Evolutionary conservation across 148 eudicot species (phyloP).

Genomic region (Chenopodium suecicum): DNA sequence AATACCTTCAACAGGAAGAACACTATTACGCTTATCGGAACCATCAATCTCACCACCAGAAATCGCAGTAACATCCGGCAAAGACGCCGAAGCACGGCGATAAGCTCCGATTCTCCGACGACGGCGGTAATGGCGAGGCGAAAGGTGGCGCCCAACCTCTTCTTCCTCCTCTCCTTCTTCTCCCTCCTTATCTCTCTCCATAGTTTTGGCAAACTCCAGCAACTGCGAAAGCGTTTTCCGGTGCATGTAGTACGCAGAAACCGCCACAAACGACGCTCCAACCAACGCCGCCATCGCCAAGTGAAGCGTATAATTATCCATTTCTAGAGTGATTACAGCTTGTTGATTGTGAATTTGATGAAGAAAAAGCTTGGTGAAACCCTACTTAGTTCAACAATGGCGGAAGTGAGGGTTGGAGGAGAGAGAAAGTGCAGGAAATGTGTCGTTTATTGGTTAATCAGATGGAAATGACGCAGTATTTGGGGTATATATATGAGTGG

Average conservation of each 20-base stretch:
- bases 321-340: not conserved
- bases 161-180: slow-evolving; percentile 39
- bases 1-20: slow-evolving; percentile 49
- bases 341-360: not conserved
- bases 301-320: slow-evolving; percentile 75
- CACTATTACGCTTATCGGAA: slow-evolving; percentile 53
- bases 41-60: slow-evolving; percentile 40
- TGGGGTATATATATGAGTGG: slow-evolving; percentile 16
- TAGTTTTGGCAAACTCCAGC: slow-evolving; percentile 76
- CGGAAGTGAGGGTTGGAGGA: not conserved
- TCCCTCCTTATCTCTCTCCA: slow-evolving; percentile 51
- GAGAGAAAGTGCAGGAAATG: not conserved
- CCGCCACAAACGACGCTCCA: slow-evolving; percentile 94
- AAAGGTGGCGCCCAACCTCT: slow-evolving; percentile 18
- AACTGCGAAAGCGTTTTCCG: slow-evolving; percentile 83
- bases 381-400: not conserved
- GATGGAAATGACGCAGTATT: not conserved
- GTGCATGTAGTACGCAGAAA: slow-evolving; percentile 96
- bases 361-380: not conserved
- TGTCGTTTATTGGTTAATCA: not conserved
- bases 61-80: slow-evolving; percentile 61
- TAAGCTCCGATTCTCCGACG: slow-evolving; percentile 38
- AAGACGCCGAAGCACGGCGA: slow-evolving; percentile 57
- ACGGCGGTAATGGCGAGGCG: slow-evolving; percentile 30
- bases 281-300: slow-evolving; percentile 94